These are phyloP conservation scores for Dictyostelium brefeldianum DNA, from an alignment of 78 protist species.

Conservation along the genomic window DNA sequence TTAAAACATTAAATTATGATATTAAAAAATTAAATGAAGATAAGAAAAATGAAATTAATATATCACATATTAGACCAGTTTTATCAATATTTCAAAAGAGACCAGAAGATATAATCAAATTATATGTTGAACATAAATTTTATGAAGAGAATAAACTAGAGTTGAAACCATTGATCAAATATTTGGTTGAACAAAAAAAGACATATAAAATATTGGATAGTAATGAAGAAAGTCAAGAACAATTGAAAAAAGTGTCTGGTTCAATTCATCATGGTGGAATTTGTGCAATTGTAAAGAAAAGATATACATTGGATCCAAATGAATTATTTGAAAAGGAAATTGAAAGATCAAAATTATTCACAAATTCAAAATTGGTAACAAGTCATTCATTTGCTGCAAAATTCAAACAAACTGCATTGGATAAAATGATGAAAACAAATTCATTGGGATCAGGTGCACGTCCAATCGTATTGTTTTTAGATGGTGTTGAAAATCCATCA, in stretches of 20 bases:
- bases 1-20: background rate
- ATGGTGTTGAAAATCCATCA: slow-evolving; percentile 54
- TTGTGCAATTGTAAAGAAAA: background rate
- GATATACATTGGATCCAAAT: background rate
- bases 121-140: background rate
- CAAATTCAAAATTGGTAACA: background rate
- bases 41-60: slow-evolving; percentile 1
- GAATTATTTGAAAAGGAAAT: slow-evolving; percentile 21
- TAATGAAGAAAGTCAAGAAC: background rate
- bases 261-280: slow-evolving; percentile 65
- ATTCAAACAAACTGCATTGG: background rate
- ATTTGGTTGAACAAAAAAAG: background rate
- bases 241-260: background rate
- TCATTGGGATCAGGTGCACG: background rate
- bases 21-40: background rate
- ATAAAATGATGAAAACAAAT: background rate
- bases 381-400: background rate
- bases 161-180: slow-evolving; percentile 9
- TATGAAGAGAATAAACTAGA: slow-evolving; percentile 1
- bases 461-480: slow-evolving; percentile 55
- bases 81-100: slow-evolving; percentile 18
- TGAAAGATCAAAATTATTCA: background rate
- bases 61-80: slow-evolving; percentile 12
- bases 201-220: background rate
- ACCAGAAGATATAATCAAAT: slow-evolving; percentile 14